These are phyloP conservation scores for Eleusine indica DNA, from an alignment of 176 grass and related monocot species.

Conservation along the genomic window DNA sequence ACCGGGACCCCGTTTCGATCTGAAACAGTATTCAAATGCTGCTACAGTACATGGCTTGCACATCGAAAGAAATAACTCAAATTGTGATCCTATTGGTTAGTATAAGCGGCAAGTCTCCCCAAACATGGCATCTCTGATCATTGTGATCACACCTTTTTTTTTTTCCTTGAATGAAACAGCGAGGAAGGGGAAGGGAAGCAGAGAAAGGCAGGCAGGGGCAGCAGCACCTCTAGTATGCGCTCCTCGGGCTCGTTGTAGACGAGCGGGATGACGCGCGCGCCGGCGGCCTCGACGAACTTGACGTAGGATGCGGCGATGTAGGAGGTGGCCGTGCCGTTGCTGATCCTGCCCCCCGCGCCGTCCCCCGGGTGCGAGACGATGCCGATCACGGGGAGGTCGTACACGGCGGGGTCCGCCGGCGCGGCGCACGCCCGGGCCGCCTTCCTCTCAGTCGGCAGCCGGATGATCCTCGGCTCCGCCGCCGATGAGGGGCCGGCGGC, in stretches of 20 bases:
- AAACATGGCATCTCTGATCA: not conserved
- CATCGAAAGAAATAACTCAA: not conserved
- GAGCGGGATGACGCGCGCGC: slow-evolving; percentile 81
- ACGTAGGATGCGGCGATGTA: slow-evolving; percentile 74
- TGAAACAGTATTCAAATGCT: not conserved
- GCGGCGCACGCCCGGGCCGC: slow-evolving; percentile 28
- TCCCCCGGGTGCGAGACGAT: slow-evolving; percentile 91
- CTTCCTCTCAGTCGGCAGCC: not conserved
- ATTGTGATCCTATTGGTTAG: not conserved
- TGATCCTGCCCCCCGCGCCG: slow-evolving; percentile 61
- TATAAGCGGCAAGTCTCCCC: not conserved
- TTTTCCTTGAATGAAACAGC: not conserved
- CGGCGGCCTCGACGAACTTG: slow-evolving; percentile 89
- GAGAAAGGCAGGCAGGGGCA: no score
- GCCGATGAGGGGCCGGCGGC: slow-evolving; percentile 7
- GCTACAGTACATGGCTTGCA: not conserved
- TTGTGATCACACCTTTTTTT: no score
- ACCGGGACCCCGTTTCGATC: not conserved
- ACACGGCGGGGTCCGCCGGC: slow-evolving; percentile 45
- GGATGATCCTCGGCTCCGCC: slow-evolving; percentile 40
- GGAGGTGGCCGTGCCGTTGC: slow-evolving; percentile 51
- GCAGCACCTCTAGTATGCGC: slow-evolving; percentile 54
- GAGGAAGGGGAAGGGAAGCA: not conserved
- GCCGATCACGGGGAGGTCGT: slow-evolving; percentile 85
- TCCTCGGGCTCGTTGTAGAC: slow-evolving; percentile 92